Conservation (phyloP, 306 rosid genomes). For the Sesbania bispinosa region DNA sequence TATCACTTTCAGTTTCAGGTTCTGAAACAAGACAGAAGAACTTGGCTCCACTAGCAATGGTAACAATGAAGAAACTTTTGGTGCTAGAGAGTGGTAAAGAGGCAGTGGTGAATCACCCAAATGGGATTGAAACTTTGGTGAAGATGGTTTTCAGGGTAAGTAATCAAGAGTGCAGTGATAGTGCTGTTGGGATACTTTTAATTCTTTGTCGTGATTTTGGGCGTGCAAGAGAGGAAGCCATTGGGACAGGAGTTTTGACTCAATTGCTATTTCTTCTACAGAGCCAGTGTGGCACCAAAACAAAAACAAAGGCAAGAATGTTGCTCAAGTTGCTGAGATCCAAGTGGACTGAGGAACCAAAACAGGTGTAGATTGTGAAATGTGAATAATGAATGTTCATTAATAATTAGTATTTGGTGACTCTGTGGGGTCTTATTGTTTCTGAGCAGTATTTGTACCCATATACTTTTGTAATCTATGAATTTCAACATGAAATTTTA, state of each 20-base stretch:
- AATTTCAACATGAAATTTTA: not conserved
- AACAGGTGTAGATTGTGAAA: conserved; percentile 33
- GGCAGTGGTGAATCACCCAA: conserved; percentile 40
- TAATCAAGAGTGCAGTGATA: conserved; percentile 71
- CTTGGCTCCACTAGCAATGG: conserved; percentile 49
- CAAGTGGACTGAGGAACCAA: conserved; percentile 55
- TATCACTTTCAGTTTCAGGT: too few relatives aligned
- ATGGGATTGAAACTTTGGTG: conserved; percentile 50
- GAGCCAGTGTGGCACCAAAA: conserved; percentile 63
- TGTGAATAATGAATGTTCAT: conserved; percentile 11
- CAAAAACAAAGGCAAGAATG: conserved; percentile 80
- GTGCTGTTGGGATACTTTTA: conserved; percentile 60
- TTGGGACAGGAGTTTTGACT: conserved; percentile 65
- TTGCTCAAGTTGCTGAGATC: conserved; percentile 80
- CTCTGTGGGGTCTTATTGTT: not conserved
- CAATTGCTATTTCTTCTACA: conserved; percentile 82
- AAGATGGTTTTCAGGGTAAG: conserved; percentile 72
- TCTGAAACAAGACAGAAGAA: conserved; percentile 39
- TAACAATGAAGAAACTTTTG: conserved; percentile 56
- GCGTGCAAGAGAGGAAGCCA: conserved; percentile 72
- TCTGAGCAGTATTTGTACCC: not conserved
- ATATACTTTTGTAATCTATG: conserved; percentile 1
- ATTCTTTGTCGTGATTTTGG: conserved; percentile 50
- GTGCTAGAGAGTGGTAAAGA: conserved; percentile 53
- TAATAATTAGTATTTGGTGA: conserved; percentile 11